Conservation (phyloP, 371 early-diverging fungal species). For the Fennellomyces sp. region DNA sequence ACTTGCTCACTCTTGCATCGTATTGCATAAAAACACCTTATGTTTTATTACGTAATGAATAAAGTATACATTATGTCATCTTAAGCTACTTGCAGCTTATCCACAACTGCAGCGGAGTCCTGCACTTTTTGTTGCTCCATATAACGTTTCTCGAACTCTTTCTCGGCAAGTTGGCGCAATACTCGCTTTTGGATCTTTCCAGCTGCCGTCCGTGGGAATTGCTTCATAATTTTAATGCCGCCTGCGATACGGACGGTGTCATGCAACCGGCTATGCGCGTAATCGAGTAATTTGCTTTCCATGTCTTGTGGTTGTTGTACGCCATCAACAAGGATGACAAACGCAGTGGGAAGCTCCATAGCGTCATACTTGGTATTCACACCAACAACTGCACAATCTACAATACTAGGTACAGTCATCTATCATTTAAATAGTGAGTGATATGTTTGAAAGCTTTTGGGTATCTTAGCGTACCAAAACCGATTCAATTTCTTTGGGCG, state of each 20-base stretch:
- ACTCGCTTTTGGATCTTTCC: too few species aligned
- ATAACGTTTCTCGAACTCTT: too few species aligned
- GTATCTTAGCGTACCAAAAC: not conserved
- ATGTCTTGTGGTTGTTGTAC: not conserved
- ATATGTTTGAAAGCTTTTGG: too few species aligned
- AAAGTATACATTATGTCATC: too few species aligned
- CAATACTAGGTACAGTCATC: not conserved
- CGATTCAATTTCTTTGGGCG: not conserved
- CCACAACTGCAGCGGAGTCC: too few species aligned
- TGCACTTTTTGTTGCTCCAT: too few species aligned
- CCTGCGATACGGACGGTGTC: not conserved
- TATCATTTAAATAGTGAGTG: not conserved
- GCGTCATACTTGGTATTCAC: not conserved
- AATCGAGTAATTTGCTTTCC: not conserved
- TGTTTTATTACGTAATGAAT: too few species aligned
- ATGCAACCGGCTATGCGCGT: not conserved
- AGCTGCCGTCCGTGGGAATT: not conserved
- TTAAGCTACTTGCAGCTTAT: too few species aligned
- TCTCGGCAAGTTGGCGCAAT: too few species aligned
- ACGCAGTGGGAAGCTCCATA: not conserved
- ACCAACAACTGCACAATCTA: not conserved
- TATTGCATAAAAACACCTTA: not conserved
- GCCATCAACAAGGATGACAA: not conserved
- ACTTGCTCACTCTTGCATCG: not conserved
- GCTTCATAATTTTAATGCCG: not conserved